A percentile compares a stretch with the other conserved stretches of the same genome.
Conservation (phyloP, 768 basidiomycete genomes). For the Suillus paluster region DNA sequence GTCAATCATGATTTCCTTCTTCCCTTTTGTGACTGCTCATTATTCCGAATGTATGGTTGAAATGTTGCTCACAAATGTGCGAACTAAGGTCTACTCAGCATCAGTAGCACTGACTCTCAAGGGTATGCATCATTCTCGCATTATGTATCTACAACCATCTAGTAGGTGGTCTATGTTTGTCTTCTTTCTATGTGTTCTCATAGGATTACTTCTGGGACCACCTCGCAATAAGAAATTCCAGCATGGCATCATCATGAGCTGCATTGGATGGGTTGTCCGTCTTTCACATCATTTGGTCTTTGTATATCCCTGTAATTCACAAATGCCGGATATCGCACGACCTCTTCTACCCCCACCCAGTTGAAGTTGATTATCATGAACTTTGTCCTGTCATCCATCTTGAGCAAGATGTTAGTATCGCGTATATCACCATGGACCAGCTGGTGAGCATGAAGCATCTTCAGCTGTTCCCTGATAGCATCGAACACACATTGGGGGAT, state of each 20-base stretch:
- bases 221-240: background rate
- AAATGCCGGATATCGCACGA: constrained; percentile 26
- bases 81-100: no score
- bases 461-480: constrained; percentile 4
- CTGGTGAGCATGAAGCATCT: constrained; percentile 15
- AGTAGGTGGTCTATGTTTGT: no score
- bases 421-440: constrained; percentile 31
- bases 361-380: constrained; percentile 34
- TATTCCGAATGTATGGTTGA: no score
- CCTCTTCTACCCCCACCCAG: constrained; percentile 27
- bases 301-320: constrained; percentile 8
- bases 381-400: background rate
- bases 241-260: constrained; percentile 11
- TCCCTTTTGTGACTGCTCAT: no score
- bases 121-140: no score
- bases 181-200: no score
- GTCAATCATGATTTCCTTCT: no score
- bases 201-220: no score
- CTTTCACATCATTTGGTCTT: background rate
- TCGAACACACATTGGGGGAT: background rate
- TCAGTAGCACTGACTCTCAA: no score
- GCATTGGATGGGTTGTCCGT: background rate
- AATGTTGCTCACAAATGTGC: no score
- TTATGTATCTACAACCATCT: no score
- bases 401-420: constrained; percentile 27